phyloP scores from a whole-genome alignment of 768 basidiomycete species.

The Terana coerulea region DNA sequence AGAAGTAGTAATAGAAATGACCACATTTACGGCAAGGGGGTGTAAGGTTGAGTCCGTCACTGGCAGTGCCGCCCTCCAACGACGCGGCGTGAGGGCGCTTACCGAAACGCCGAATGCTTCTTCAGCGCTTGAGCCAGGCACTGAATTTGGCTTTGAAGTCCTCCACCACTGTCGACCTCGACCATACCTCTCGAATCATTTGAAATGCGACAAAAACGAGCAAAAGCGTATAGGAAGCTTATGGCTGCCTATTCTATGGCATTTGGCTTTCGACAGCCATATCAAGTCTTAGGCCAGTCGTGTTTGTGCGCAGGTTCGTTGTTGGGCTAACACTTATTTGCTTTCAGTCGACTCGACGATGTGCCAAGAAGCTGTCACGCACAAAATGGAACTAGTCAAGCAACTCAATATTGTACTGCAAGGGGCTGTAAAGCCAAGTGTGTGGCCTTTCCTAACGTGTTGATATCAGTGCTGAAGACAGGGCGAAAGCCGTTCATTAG shows the following conservation, averaged over 20 bases:
- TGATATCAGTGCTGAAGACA: constrained; percentile 13
- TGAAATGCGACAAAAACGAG: constrained; percentile 90
- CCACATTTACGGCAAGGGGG: background rate
- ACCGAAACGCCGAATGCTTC: background rate
- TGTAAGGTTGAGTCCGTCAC: background rate
- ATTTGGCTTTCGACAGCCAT: constrained; percentile 91
- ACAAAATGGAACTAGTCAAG: constrained; percentile 73
- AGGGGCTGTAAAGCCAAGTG: constrained; percentile 89
- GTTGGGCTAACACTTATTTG: constrained; percentile 10
- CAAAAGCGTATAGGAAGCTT: constrained; percentile 90
- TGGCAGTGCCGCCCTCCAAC: background rate
- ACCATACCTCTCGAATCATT: background rate
- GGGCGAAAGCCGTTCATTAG: constrained; percentile 53
- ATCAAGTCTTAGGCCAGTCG: constrained; percentile 78
- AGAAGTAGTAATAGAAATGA: background rate
- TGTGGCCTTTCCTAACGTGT: constrained; percentile 31
- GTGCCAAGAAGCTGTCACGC: constrained; percentile 62
- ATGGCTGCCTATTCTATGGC: constrained; percentile 86
- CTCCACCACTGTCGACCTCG: background rate
- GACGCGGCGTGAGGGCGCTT: background rate
- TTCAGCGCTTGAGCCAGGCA: background rate
- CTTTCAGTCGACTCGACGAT: constrained; percentile 79
- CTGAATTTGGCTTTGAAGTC: background rate
- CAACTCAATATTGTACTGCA: constrained; percentile 77
- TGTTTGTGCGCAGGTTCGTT: background rate